Evolutionary conservation across 2,329 filamentous ascomycete genomes (phyloP).

Genomic region (Cladorrhinum sp.): DNA sequence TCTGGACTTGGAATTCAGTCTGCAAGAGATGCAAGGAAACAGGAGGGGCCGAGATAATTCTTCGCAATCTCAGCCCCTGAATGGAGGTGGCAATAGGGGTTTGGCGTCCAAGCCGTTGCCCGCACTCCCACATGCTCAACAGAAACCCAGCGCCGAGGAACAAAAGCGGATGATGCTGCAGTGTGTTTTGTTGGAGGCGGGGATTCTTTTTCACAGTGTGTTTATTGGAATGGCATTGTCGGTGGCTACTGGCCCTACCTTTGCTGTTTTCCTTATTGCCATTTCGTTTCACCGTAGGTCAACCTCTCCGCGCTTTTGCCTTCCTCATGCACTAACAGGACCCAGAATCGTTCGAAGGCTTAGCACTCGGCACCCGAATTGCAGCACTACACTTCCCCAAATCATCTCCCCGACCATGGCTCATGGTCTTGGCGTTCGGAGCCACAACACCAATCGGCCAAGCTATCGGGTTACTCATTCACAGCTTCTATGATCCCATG

Average conservation of each 20-base stretch:
- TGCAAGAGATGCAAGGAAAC: conserved; percentile 57
- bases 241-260: conserved; percentile 74
- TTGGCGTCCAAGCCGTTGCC: conserved; percentile 19
- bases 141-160: conserved; percentile 49
- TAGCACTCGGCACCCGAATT: conserved; percentile 81
- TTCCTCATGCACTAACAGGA: background rate
- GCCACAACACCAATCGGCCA: conserved; percentile 79
- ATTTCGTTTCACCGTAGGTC: conserved; percentile 67
- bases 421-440: conserved; percentile 76
- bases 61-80: conserved; percentile 27
- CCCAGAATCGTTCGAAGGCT: conserved; percentile 74
- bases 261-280: conserved; percentile 75
- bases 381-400: conserved; percentile 76
- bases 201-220: conserved; percentile 79
- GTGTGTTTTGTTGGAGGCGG: conserved; percentile 75
- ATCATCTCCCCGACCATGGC: conserved; percentile 72
- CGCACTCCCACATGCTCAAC: conserved; percentile 9
- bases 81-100: conserved; percentile 1
- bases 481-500: conserved; percentile 75
- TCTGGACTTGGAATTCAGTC: conserved; percentile 53
- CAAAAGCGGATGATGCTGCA: conserved; percentile 68
- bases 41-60: conserved; percentile 30
- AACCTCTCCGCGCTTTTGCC: background rate
- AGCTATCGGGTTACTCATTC: conserved; percentile 74
- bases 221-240: conserved; percentile 87